Conservation (phyloP, 768 basidiomycete species). For the Leccinum subtestaceum region DNA sequence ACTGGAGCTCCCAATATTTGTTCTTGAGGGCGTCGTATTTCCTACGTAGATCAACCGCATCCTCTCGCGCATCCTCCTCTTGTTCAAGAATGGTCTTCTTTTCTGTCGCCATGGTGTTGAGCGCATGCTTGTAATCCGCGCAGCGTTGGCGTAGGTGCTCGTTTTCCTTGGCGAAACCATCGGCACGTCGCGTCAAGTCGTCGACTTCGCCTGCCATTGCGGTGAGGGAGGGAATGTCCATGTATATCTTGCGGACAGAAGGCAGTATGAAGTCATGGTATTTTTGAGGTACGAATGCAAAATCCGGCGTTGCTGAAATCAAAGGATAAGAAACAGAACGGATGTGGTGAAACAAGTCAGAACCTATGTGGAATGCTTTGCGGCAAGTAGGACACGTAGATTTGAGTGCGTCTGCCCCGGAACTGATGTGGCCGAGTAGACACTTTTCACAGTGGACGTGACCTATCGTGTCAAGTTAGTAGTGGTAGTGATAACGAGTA, state of each 20-base stretch:
- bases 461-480: slow-evolving; percentile 37
- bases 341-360: slow-evolving; percentile 9
- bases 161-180: slow-evolving; percentile 39
- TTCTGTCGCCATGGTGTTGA: slow-evolving; percentile 32
- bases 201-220: slow-evolving; percentile 33
- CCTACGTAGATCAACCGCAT: slow-evolving; percentile 38
- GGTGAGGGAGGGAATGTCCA: slow-evolving; percentile 39
- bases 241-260: slow-evolving; percentile 53
- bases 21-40: slow-evolving; percentile 33
- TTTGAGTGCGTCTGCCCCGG: slow-evolving; percentile 33
- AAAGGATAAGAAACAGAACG: background rate
- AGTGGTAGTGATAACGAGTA: background rate
- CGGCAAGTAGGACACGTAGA: slow-evolving; percentile 62
- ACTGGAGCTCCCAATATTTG: slow-evolving; percentile 19
- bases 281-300: slow-evolving; percentile 50
- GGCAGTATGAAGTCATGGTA: slow-evolving; percentile 58
- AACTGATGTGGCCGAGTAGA: slow-evolving; percentile 36
- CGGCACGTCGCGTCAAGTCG: slow-evolving; percentile 38
- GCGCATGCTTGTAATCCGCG: slow-evolving; percentile 37
- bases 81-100: slow-evolving; percentile 27
- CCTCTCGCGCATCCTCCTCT: slow-evolving; percentile 37
- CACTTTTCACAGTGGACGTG: slow-evolving; percentile 67
- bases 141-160: slow-evolving; percentile 43
- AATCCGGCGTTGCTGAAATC: slow-evolving; percentile 44
- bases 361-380: slow-evolving; percentile 53